Evolutionary conservation across 805 yeast species (phyloP).

Genomic region (Starmerella ratchasimensis): DNA sequence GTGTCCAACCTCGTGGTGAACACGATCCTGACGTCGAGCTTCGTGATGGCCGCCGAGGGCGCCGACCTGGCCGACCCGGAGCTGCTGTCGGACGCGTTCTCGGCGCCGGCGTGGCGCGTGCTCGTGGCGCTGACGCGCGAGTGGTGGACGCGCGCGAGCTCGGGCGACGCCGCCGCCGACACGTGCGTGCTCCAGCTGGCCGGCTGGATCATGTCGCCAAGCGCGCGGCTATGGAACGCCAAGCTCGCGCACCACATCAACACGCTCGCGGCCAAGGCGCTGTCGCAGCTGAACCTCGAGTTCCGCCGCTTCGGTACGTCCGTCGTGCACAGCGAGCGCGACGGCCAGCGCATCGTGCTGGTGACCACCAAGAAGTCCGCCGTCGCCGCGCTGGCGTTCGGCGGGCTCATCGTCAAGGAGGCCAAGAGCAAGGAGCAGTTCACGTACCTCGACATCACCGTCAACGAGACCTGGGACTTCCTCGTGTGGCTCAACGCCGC

Average conservation of each 20-base stretch:
- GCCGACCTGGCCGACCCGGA: constrained; percentile 22
- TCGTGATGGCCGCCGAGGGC: constrained; percentile 29
- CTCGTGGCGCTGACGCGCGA: constrained; percentile 62
- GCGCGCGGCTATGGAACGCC: constrained; percentile 62
- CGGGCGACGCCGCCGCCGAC: constrained; percentile 59
- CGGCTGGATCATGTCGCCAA: constrained; percentile 71
- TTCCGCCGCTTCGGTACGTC: constrained; percentile 66
- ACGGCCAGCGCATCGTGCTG: constrained; percentile 56
- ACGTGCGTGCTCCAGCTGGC: constrained; percentile 67
- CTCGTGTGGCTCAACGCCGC: constrained; percentile 88
- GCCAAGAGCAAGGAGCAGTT: constrained; percentile 71
- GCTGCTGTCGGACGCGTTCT: constrained; percentile 57
- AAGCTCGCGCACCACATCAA: constrained; percentile 76
- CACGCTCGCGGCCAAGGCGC: constrained; percentile 68
- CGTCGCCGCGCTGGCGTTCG: constrained; percentile 80
- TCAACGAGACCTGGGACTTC: constrained; percentile 80
- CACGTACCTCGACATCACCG: constrained; percentile 60
- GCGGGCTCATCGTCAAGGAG: constrained; percentile 67
- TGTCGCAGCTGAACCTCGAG: constrained; percentile 67
- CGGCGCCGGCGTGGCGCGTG: constrained; percentile 55
- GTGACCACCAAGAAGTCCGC: constrained; percentile 65
- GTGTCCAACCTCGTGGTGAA: constrained; percentile 72
- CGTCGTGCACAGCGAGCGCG: constrained; percentile 51
- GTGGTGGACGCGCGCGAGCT: constrained; percentile 67
- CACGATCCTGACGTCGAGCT: constrained; percentile 70